Evolutionary conservation across 2,329 filamentous ascomycete species (phyloP), one percentile per base, ranked within the genome.

Genomic region (Cladophialophora yegresii): DNA sequence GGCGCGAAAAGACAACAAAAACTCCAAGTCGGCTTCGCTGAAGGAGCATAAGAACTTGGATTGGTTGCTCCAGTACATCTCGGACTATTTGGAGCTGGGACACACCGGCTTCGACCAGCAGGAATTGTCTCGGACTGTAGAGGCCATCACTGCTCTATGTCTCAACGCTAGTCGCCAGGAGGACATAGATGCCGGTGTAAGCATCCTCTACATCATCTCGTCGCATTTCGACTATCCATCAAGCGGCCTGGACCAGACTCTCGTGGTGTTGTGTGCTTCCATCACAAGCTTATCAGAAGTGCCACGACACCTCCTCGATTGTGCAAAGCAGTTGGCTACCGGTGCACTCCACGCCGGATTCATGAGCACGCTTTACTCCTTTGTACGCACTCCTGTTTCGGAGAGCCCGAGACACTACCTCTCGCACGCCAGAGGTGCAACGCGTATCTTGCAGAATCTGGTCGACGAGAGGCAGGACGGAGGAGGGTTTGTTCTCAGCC

Each of bases 181-280:
- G n/a, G 64, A 71, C 32, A 69, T 71, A 59, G 63, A 71, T 32
- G 58, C 50, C 32, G 64, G 66, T 23, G 60, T 71, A 57, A 62
- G 57, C 30, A 55, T 70, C 13, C 61, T 70, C 12, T 62, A 69
- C 30, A 51, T 63, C 32, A 58, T 71, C 22, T 43, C 62, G 13
- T 53, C 62, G 5, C 56, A 63, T 47, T 67, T 66, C 32, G 57
- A 64, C 2, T 70, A 69, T 51, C 69, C 69, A 22, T 43, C 51
- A 36, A 54, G 54, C 10, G 64, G 66, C 7, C 61, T 71, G 10
- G 40, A 66, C 10, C 62, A 70, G 23, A 67, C 63, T 13, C 54
- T 70, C 22, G 66, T 65, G 36, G 64, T 68, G 6, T 53, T 71
- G 32, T 70, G 64, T 32, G 67, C 69, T 47, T 68, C 69, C 43